Evolutionary conservation across 2,329 filamentous ascomycete genomes (phyloP).

Genomic region (Calonectria crousiana): DNA sequence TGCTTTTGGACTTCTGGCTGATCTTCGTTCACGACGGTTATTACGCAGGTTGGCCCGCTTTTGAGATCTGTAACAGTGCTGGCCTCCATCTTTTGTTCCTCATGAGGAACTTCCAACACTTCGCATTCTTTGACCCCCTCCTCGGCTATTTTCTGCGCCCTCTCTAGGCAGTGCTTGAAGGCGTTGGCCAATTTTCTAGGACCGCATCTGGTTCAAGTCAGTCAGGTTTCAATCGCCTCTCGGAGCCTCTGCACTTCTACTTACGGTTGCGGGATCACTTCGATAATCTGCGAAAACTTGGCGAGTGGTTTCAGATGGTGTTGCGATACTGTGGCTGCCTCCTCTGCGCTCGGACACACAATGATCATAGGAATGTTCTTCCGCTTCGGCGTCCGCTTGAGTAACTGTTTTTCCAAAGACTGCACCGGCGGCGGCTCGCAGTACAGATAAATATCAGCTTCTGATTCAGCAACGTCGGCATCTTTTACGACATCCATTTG

Average conservation of each 20-base stretch:
- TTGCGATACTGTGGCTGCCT: slow-evolving; percentile 43
- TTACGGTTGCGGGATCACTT: slow-evolving; percentile 49
- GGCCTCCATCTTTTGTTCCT: not conserved
- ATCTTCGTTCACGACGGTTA: not conserved
- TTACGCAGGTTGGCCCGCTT: not conserved
- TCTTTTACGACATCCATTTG: slow-evolving; percentile 45
- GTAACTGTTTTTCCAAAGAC: slow-evolving; percentile 30
- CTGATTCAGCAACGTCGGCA: not conserved
- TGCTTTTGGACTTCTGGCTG: not conserved
- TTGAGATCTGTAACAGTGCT: not conserved
- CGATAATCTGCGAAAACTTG: slow-evolving; percentile 43
- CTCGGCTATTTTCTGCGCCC: not conserved
- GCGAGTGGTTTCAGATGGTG: slow-evolving; percentile 36
- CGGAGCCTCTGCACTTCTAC: slow-evolving; percentile 1
- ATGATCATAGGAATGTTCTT: slow-evolving; percentile 43
- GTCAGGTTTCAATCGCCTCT: fast-evolving
- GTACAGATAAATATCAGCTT: slow-evolving; percentile 43
- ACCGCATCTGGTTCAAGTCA: slow-evolving; percentile 35
- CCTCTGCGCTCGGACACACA: slow-evolving; percentile 46
- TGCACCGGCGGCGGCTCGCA: slow-evolving; percentile 42
- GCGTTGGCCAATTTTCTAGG: slow-evolving; percentile 47
- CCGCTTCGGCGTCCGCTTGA: not conserved
- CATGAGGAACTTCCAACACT: not conserved
- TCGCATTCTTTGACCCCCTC: not conserved
- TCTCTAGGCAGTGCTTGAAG: slow-evolving; percentile 40